A percentile compares a stretch with the other conserved stretches of the same genome.
phyloP scores from a whole-genome alignment of 1,284 basidiomycete species.

The Ganoderma leucocontextum region DNA sequence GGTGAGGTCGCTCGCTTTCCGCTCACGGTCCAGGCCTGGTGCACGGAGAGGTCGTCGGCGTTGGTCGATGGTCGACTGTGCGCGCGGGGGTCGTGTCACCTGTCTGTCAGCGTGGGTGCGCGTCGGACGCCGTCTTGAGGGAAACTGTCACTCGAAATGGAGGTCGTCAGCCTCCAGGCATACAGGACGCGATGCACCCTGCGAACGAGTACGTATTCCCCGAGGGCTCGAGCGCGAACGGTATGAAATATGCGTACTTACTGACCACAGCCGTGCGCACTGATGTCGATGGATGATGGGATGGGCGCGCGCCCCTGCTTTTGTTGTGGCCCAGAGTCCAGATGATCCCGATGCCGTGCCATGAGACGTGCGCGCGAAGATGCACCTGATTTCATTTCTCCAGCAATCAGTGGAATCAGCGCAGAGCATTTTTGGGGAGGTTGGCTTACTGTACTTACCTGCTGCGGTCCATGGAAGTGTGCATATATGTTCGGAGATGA shows the following conservation, averaged over 20 bases:
- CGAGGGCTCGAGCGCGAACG: not conserved
- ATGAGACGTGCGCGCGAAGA: not conserved
- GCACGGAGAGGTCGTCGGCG: conserved; percentile 2
- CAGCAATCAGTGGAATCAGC: not conserved
- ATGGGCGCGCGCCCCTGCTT: not conserved
- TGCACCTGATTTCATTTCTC: not conserved
- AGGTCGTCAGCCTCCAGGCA: not conserved
- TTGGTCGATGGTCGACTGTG: not conserved
- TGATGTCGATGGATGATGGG: not conserved
- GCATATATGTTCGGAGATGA: not conserved
- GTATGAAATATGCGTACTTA: not conserved
- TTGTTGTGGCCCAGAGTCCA: not conserved
- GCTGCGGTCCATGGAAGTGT: not conserved
- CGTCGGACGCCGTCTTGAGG: conserved; percentile 1
- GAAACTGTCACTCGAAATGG: conserved; percentile 3
- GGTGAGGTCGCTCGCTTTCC: not conserved
- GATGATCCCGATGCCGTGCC: not conserved
- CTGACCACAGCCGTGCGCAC: conserved; percentile 1
- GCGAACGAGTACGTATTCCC: not conserved
- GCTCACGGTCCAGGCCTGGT: not conserved
- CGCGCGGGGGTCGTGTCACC: conserved; percentile 5
- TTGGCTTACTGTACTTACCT: not conserved
- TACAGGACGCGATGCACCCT: not conserved
- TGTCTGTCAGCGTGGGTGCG: not conserved
- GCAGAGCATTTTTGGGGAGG: not conserved